Conservation (phyloP, 768 basidiomycete species). For the Lentinula detonsa region DNA sequence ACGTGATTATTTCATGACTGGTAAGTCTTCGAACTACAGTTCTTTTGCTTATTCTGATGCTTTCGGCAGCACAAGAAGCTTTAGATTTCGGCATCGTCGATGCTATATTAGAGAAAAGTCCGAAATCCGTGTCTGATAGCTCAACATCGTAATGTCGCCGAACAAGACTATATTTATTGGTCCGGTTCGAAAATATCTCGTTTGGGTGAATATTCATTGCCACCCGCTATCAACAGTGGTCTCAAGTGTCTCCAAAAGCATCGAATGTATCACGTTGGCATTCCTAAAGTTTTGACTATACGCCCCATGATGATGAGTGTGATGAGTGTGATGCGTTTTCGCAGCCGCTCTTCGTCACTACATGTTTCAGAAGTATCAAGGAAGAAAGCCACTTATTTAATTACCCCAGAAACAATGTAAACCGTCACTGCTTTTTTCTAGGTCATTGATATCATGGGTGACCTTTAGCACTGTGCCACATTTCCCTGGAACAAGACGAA, state of each 20-base stretch:
- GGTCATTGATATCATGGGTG: neutral
- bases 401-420: neutral
- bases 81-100: slow-evolving; percentile 91
- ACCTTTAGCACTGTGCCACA: neutral
- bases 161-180: neutral
- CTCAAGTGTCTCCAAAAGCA: too few species aligned
- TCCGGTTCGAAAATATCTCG: neutral
- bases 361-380: too few species aligned
- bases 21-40: slow-evolving; percentile 26
- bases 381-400: too few species aligned
- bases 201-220: neutral
- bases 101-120: slow-evolving; percentile 79
- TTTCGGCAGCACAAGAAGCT: slow-evolving; percentile 70
- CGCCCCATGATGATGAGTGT: too few species aligned
- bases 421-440: neutral
- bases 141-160: neutral
- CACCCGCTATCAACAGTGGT: neutral
- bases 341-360: too few species aligned
- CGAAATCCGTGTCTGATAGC: slow-evolving; percentile 38
- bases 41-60: slow-evolving; percentile 13
- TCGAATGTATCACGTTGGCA: too few species aligned
- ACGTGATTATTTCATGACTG: slow-evolving; percentile 95
- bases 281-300: too few species aligned
- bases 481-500: neutral
- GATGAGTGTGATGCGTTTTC: too few species aligned